Evolutionary conservation across 805 yeast species (phyloP).

Genomic region (Candida sphagnicola): DNA sequence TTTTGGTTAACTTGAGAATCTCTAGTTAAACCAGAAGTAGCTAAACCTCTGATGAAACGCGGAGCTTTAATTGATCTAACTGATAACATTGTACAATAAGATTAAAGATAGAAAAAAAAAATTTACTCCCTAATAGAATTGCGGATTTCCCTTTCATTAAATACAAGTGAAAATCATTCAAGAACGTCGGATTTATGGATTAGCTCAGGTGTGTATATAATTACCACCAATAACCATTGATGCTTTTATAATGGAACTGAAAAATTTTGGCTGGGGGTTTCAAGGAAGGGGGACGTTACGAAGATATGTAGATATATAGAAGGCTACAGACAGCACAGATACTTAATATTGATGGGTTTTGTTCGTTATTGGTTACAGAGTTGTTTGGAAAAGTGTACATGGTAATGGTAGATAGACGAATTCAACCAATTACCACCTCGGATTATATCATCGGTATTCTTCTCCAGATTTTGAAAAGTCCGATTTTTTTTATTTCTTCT

Average conservation of each 20-base stretch:
- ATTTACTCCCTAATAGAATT: not conserved
- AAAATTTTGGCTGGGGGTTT: too few relatives aligned
- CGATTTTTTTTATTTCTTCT: not conserved
- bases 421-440: not conserved
- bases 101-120: slow-evolving; percentile 1
- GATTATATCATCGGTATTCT: slow-evolving; percentile 2
- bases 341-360: too few relatives aligned
- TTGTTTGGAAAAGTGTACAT: not conserved
- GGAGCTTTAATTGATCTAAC: slow-evolving; percentile 31
- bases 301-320: too few relatives aligned
- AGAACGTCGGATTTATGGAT: not conserved
- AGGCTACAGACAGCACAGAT: not conserved
- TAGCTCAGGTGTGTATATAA: not conserved
- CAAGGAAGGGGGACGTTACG: too few relatives aligned
- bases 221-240: not conserved
- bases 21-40: slow-evolving; percentile 49
- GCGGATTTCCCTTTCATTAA: not conserved
- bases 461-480: slow-evolving; percentile 1
- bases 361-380: too few relatives aligned
- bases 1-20: slow-evolving; percentile 80
- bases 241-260: not conserved
- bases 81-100: slow-evolving; percentile 30
- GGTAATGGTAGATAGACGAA: not conserved
- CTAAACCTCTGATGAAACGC: slow-evolving; percentile 43
- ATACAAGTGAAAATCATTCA: not conserved